phyloP scores from a whole-genome alignment of 805 yeast species.

The Metschnikowia chrysomelidarum region DNA sequence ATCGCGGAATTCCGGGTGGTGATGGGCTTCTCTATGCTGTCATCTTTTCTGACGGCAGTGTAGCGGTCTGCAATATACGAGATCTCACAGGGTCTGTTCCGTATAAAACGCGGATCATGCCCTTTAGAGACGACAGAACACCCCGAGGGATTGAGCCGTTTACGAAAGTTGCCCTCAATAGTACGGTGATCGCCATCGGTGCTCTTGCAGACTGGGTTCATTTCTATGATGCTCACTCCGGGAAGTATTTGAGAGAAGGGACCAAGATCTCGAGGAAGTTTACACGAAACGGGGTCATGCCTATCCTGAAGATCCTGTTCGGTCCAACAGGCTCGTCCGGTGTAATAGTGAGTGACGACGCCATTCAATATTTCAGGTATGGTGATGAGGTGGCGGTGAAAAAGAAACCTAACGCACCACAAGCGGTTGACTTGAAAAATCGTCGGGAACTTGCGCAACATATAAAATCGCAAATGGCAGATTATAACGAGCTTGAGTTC shows the following conservation, averaged over 20 bases:
- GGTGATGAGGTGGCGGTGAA: slow-evolving; percentile 12
- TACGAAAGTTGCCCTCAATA: slow-evolving; percentile 33
- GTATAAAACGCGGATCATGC: slow-evolving; percentile 16
- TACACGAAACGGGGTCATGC: slow-evolving; percentile 13
- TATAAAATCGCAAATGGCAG: slow-evolving; percentile 36
- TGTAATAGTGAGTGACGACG: slow-evolving; percentile 18
- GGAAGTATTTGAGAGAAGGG: slow-evolving; percentile 19
- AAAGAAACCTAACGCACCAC: slow-evolving; percentile 19
- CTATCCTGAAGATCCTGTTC: slow-evolving; percentile 18
- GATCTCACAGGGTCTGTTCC: slow-evolving; percentile 11
- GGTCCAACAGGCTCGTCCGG: slow-evolving; percentile 17
- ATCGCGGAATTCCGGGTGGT: slow-evolving; percentile 31
- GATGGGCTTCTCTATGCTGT: slow-evolving; percentile 42
- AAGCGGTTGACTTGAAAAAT: slow-evolving; percentile 13
- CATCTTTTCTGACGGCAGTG: slow-evolving; percentile 39
- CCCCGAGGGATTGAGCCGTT: slow-evolving; percentile 24
- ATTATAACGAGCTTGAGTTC: slow-evolving; percentile 32
- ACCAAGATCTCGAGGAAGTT: slow-evolving; percentile 15
- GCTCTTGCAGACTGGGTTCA: slow-evolving; percentile 20
- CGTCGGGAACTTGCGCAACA: slow-evolving; percentile 18
- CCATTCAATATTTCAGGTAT: slow-evolving; percentile 18
- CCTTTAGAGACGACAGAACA: slow-evolving; percentile 18
- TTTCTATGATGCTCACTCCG: slow-evolving; percentile 21
- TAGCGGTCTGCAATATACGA: slow-evolving; percentile 45
- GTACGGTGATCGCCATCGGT: slow-evolving; percentile 27